Base-by-base conservation (phyloP, 192 early-diverging fungal species). In the Backusella psychrophila region DNA sequence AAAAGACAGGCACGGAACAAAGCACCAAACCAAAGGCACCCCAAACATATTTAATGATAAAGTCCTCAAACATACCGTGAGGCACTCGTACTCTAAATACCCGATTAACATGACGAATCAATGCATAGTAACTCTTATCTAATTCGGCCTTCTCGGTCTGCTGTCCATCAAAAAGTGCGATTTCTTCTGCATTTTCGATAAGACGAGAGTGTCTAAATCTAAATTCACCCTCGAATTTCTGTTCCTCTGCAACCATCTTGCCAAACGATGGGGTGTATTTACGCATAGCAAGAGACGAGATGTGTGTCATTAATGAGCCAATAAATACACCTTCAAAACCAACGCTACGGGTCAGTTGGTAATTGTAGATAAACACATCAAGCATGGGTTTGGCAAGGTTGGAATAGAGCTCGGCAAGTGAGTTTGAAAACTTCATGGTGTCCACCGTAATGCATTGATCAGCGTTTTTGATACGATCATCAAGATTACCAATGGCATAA, bases 1-100 rank as follows among this genome's bases (percentile, higher is more conserved):
- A 87, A 73, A 98, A 97, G 15, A 96, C 95, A 2, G 97, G 97
- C 9, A 93, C 91, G 0, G 94, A 91, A 76, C 95, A 97, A 17
- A 97, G 85, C 11, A 92, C 83, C 68, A 96, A 85, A 41, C 96
- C 96, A 72, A 91, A 90, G 1, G 96, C 96, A 75, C 96, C 94
- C 97, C 97, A 99, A 72, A 96, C 94, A 85, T 99, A 99, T 82
- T 99, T 99, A 84, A 99, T 95, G 31, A 98, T 88, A 87, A 97
- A 98, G 84, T 98, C 97, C 82, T 99, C 97, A 65, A 98, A 83
- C 96, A 99, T 97, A 29, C 93, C 89, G 80, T 98, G 94, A 81
- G 92, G 93, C 71, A 99, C 92, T 34, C 94, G 91, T 75, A 93
- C 87, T 23, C 89, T 90, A 85, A 93, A 96, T 39, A 96, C 90